phyloP scores from a whole-genome alignment of 2,329 filamentous ascomycete species.

The Cladophialophora exuberans region DNA sequence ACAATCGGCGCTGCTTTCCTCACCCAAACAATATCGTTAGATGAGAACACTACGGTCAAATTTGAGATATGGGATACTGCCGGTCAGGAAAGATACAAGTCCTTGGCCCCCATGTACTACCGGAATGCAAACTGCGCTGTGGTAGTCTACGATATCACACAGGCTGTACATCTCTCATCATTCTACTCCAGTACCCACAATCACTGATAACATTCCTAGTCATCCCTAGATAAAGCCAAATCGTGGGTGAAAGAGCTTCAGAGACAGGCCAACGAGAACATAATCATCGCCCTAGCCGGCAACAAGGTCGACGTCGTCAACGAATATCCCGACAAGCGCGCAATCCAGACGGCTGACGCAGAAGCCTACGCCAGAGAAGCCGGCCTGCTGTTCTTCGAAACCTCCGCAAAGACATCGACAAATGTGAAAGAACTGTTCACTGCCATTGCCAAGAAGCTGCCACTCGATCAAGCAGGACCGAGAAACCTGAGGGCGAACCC shows the following conservation, averaged over 20 bases:
- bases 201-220: constrained; percentile 55
- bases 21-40: constrained; percentile 97
- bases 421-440: constrained; percentile 97
- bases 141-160: constrained; percentile 98
- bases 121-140: constrained; percentile 99
- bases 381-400: constrained; percentile 96
- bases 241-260: constrained; percentile 99
- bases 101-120: constrained; percentile 99
- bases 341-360: constrained; percentile 84
- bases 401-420: constrained; percentile 94
- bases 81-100: constrained; percentile 98
- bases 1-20: constrained; percentile 98
- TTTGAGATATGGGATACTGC: constrained; percentile 99
- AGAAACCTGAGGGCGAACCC: constrained; percentile 73
- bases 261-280: constrained; percentile 98
- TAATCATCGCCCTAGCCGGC: constrained; percentile 95
- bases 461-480: constrained; percentile 92
- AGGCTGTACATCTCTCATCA: constrained; percentile 70
- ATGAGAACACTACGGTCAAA: constrained; percentile 98
- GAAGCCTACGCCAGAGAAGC: constrained; percentile 95
- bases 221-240: constrained; percentile 98
- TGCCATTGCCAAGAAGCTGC: constrained; percentile 95
- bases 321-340: constrained; percentile 93
- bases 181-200: neutral
- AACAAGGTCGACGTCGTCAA: constrained; percentile 97